Evolutionary conservation across 108 stramenopile genomes (phyloP), one percentile per base, ranked within the genome.

Genomic region (Cylindrotheca closterium): DNA sequence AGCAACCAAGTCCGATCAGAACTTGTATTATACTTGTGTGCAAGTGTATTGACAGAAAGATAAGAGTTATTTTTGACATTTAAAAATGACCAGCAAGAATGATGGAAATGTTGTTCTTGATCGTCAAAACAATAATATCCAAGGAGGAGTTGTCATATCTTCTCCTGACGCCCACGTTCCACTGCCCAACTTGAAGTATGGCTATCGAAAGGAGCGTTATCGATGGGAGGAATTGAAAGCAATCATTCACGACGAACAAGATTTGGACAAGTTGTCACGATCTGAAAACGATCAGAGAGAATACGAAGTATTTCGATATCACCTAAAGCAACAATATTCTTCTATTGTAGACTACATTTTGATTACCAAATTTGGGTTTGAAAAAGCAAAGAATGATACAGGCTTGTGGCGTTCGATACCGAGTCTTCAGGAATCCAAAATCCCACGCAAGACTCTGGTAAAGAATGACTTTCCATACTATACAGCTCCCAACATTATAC

Each of bases 391-490:
- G 45, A 47, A 63, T 0, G 26, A 42, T 30, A 52, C 61, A n/a
- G 59, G 47, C 27, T 37, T 28, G 23, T 61, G 51, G 54, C 30
- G 26, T 1, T 52, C 65, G 4, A 10, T 24, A 4, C 58, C 55
- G 4, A 23, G 29, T 30, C 4, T 61, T 21, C 22, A 47, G 32
- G 58, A 68, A 25, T n/a, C 23, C 4, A 51, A 19, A 1, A 33
- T n/a, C 15, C 15, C 57, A 2, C 52, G 37, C 21, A 75, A 22
- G n/a, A 31, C 55, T 34, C 47, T 91, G 22, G 73, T 84, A 4
- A 61, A 19, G 10, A 92, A 92, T 51, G 85, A 92, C 62, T 92
- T 83, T 58, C 91, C 87, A 1, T 92, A 92, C 37, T 84, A 78
- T 50, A 68, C 83, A 0, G 72, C 67, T 15, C 66, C 60, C 1